Evolutionary conservation across 78 protist species (phyloP).

Genomic region (Dictyostelium capitatum): DNA sequence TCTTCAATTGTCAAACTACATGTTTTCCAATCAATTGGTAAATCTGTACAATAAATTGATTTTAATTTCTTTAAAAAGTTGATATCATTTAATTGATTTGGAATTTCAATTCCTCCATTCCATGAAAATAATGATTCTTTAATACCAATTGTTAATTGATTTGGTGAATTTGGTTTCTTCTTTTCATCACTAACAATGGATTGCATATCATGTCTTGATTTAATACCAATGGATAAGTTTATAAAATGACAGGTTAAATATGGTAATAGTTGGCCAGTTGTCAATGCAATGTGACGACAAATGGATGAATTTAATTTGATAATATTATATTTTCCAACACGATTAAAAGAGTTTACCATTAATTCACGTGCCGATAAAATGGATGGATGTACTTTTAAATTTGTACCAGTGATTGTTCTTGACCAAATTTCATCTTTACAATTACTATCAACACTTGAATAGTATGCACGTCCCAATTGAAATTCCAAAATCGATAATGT

Average conservation of each 20-base stretch:
- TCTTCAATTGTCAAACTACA: slow-evolving; percentile 32
- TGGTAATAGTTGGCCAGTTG: slow-evolving; percentile 57
- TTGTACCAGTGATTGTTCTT: background rate
- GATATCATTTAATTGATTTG: slow-evolving; percentile 13
- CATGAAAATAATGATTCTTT: slow-evolving; percentile 44
- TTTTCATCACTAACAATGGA: slow-evolving; percentile 17
- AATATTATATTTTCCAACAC: slow-evolving; percentile 57
- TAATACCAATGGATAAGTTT: slow-evolving; percentile 55
- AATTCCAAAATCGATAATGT: slow-evolving; percentile 37
- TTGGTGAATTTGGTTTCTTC: no score
- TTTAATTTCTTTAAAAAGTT: slow-evolving; percentile 3
- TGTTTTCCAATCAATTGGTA: slow-evolving; percentile 39
- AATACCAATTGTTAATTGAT: background rate
- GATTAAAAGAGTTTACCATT: background rate
- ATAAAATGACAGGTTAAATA: slow-evolving; percentile 51
- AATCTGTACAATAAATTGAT: slow-evolving; percentile 8
- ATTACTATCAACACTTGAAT: background rate
- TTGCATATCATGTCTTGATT: slow-evolving; percentile 71
- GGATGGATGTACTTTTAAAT: slow-evolving; percentile 5
- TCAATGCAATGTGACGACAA: slow-evolving; percentile 24
- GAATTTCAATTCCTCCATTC: slow-evolving; percentile 63
- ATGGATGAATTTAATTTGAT: slow-evolving; percentile 37
- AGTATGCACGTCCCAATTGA: slow-evolving; percentile 69
- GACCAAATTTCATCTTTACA: slow-evolving; percentile 33
- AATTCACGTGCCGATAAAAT: slow-evolving; percentile 34